Percentiles rank a stretch among this genome's conserved stretches.
These are phyloP conservation scores for Begonia masoniana DNA, from an alignment of 306 rosid species.

Conservation along the genomic window DNA sequence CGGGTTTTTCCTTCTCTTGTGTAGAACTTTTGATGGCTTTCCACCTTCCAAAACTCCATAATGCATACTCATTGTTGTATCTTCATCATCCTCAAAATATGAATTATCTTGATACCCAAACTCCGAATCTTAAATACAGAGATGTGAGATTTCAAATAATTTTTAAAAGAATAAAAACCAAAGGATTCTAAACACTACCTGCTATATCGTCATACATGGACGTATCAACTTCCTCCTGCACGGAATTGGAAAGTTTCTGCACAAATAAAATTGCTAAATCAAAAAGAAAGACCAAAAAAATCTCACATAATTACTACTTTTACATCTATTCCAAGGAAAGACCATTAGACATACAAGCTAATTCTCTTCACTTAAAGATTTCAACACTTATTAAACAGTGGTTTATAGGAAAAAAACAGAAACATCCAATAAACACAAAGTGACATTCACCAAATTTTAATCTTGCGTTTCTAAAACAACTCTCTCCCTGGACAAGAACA, in stretches of 20 bases:
- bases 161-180: conserved; percentile 18
- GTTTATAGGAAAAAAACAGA: too few relatives aligned
- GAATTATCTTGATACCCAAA: conserved; percentile 47
- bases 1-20: conserved; percentile 44
- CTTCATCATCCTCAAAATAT: conserved; percentile 82
- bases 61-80: conserved; percentile 30
- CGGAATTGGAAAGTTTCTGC: conserved; percentile 62
- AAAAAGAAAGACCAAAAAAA: not conserved
- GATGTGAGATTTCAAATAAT: not conserved
- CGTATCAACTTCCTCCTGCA: conserved; percentile 87
- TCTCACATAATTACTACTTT: too few relatives aligned
- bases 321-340: too few relatives aligned
- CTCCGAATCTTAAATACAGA: conserved; percentile 15
- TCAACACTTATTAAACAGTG: too few relatives aligned
- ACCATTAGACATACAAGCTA: too few relatives aligned
- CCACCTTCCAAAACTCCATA: conserved; percentile 53
- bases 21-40: conserved; percentile 36
- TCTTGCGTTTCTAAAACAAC: too few relatives aligned
- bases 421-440: too few relatives aligned
- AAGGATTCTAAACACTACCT: conserved; percentile 34
- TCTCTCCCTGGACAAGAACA: not conserved
- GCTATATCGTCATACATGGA: conserved; percentile 56
- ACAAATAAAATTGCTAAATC: conserved; percentile 13
- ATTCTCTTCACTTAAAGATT: too few relatives aligned
- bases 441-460: too few relatives aligned